Percentiles rank a stretch among this genome's conserved stretches.
Conservation (phyloP, 2,329 filamentous ascomycete species). For the Pseudofabraea citricarpa region DNA sequence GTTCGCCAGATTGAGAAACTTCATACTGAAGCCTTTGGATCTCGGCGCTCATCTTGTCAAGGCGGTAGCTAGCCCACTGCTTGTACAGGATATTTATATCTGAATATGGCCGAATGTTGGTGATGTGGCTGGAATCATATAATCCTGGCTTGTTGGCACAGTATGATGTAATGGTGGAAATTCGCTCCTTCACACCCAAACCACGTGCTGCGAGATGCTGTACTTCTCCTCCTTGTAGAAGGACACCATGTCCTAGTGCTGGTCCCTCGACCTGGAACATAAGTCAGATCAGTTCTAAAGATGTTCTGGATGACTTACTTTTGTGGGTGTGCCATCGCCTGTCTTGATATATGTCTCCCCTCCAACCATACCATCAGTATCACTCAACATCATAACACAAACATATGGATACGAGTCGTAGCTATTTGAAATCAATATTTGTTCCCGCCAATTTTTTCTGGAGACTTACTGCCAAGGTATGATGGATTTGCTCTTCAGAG, state of each 20-base stretch:
- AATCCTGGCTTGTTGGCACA: slow-evolving; percentile 21
- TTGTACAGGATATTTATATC: slow-evolving; percentile 16
- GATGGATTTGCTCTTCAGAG: slow-evolving; percentile 14
- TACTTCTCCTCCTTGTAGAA: slow-evolving; percentile 36
- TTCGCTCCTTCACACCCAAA: slow-evolving; percentile 30
- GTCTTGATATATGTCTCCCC: slow-evolving; percentile 53
- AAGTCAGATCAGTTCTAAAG: no score
- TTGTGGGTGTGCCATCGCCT: slow-evolving; percentile 32
- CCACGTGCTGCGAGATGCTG: slow-evolving; percentile 31
- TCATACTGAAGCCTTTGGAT: slow-evolving; percentile 1
- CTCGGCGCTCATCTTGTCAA: slow-evolving; percentile 13
- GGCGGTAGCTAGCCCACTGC: slow-evolving; percentile 18
- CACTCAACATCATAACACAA: slow-evolving; percentile 40
- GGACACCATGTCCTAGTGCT: slow-evolving; percentile 27
- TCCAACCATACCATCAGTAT: slow-evolving; percentile 36
- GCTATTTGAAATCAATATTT: neutral
- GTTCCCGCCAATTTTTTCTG: neutral
- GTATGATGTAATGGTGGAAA: slow-evolving; percentile 36
- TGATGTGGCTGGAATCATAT: slow-evolving; percentile 19
- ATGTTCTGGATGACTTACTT: slow-evolving; percentile 27
- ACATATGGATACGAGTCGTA: slow-evolving; percentile 40
- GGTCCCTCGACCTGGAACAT: slow-evolving; percentile 14
- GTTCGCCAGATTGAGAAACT: neutral
- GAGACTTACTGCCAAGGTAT: slow-evolving; percentile 22
- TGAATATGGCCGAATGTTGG: slow-evolving; percentile 18